Conservation (phyloP, 345 rosid species). For the Citrus reticulata region DNA sequence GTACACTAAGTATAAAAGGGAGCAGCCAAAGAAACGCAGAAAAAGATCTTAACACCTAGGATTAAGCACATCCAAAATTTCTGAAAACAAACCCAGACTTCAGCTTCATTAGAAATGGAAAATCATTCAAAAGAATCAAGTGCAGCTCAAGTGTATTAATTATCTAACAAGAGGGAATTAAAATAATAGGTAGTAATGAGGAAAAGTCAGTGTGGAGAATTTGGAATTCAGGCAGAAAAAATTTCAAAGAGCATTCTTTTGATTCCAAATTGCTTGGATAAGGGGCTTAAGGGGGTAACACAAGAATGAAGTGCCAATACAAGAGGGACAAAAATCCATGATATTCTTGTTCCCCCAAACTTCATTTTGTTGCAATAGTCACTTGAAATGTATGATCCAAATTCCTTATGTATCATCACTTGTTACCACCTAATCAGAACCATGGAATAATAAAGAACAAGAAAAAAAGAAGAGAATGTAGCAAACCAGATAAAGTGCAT, state of each 20-base stretch:
- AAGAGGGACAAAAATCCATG: background rate
- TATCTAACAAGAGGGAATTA: background rate
- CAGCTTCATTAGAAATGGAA: background rate
- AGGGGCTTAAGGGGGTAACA: background rate
- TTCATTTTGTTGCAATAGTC: too few species aligned
- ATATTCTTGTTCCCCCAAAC: background rate
- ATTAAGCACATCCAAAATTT: background rate
- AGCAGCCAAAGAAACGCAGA: background rate
- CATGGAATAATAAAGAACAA: background rate
- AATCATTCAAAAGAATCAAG: background rate
- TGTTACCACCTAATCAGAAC: background rate
- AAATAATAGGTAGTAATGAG: background rate
- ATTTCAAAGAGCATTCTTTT: background rate
- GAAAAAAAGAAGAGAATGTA: background rate
- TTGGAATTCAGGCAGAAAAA: background rate
- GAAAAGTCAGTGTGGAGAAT: background rate
- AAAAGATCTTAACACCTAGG: background rate
- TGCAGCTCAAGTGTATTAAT: background rate
- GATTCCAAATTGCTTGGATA: background rate
- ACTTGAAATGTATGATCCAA: background rate
- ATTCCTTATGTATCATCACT: background rate
- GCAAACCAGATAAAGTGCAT: constrained; percentile 90
- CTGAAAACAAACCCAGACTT: background rate
- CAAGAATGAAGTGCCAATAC: background rate
- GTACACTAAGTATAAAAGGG: background rate